Evolutionary conservation across 208 protist species (phyloP).

Genomic region (Leishmania mexicana): DNA sequence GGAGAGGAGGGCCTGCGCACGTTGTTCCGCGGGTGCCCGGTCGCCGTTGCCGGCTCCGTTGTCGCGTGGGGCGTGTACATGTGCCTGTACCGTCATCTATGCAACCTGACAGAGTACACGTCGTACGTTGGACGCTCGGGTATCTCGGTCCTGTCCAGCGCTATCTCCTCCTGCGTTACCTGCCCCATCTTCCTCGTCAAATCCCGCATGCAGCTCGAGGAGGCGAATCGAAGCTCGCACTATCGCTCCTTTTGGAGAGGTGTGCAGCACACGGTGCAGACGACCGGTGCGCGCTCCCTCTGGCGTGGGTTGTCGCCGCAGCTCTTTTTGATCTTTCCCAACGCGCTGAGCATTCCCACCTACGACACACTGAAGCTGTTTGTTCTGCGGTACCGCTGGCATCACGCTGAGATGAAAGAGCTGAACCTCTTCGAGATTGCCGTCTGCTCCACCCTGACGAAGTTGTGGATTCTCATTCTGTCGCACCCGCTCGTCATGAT

Average conservation of each 20-base stretch:
- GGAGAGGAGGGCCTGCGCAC: conserved; percentile 49
- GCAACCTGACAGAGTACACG: conserved; percentile 52
- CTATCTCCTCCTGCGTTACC: conserved; percentile 40
- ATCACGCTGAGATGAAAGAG: conserved; percentile 30
- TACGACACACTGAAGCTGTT: conserved; percentile 81
- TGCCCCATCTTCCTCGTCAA: conserved; percentile 81
- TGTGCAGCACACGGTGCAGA: conserved; percentile 50
- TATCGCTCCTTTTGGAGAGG: conserved; percentile 75
- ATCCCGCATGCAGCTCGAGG: conserved; percentile 86
- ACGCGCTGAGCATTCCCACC: conserved; percentile 70
- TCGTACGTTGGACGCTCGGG: conserved; percentile 44
- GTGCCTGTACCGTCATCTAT: conserved; percentile 63
- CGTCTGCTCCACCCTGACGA: conserved; percentile 75
- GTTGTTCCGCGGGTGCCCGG: conserved; percentile 54
- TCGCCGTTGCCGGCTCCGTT: conserved; percentile 48
- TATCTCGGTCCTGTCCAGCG: conserved; percentile 54
- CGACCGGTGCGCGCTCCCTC: conserved; percentile 69
- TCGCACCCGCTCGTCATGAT: conserved; percentile 83
- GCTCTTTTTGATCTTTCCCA: conserved; percentile 78
- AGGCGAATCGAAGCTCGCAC: conserved; percentile 33
- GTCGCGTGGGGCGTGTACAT: conserved; percentile 76
- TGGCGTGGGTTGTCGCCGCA: conserved; percentile 83
- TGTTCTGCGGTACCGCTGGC: conserved; percentile 44
- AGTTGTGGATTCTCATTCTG: conserved; percentile 58
- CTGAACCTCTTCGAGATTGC: conserved; percentile 69